These are phyloP conservation scores for Dendrobium officinale DNA, from an alignment of 106 monocot species.

Conservation along the genomic window DNA sequence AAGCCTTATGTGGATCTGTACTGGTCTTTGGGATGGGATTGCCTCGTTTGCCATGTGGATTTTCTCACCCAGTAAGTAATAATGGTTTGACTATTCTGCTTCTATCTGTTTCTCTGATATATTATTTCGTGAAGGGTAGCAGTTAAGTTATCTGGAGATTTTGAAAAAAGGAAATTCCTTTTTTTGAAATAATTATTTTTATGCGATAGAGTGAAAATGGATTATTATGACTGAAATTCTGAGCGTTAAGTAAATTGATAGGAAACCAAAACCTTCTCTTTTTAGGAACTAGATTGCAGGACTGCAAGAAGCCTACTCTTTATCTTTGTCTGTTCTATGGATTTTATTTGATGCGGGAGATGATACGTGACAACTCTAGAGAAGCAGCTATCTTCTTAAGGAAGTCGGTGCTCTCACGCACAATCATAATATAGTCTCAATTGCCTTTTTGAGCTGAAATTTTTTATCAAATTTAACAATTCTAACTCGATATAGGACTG, in stretches of 20 bases:
- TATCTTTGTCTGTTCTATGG: neutral
- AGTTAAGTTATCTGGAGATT: neutral
- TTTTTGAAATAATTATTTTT: neutral
- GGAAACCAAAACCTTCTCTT: neutral
- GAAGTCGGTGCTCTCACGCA: no score
- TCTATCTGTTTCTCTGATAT: neutral
- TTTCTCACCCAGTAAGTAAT: conserved; percentile 64
- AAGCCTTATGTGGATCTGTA: conserved; percentile 51
- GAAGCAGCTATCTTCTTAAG: neutral
- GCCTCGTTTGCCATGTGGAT: conserved; percentile 81
- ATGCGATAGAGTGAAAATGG: neutral
- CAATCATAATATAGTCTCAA: neutral
- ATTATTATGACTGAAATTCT: neutral
- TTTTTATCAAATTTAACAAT: neutral
- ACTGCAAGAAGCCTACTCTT: neutral
- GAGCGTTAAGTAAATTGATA: neutral
- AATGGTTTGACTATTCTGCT: neutral
- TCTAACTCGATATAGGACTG: neutral
- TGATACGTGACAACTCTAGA: neutral
- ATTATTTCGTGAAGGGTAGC: neutral
- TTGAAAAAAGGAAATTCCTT: neutral
- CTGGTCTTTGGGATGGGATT: conserved; percentile 70
- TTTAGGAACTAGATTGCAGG: neutral
- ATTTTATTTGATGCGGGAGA: neutral
- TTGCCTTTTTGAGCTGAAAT: neutral